Percentiles rank a stretch among this genome's conserved stretches.
Conservation (phyloP, 257 asterid genomes). For the Ehretia macrophylla region DNA sequence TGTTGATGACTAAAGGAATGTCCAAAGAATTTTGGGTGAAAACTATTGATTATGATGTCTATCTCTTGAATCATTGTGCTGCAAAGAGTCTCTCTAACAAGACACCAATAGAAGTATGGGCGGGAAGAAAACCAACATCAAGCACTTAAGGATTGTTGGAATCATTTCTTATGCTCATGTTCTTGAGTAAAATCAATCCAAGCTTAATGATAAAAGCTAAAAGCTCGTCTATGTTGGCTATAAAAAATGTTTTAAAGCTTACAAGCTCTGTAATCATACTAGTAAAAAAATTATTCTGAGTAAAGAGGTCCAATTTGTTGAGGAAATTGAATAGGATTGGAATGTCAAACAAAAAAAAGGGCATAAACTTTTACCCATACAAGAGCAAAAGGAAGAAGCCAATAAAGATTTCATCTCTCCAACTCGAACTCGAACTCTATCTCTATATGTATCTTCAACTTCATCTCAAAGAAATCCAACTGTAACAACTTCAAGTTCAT, state of each 20-base stretch:
- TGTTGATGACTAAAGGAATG: too few relatives aligned
- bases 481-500: too few relatives aligned
- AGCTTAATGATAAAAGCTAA: not conserved
- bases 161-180: not conserved
- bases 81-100: not conserved
- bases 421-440: not conserved
- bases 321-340: not conserved
- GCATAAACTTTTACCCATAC: not conserved
- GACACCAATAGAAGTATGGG: conserved; percentile 2
- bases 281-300: not conserved
- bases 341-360: not conserved
- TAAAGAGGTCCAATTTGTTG: not conserved
- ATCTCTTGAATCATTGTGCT: not conserved
- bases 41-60: too few relatives aligned
- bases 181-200: not conserved
- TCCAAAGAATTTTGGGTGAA: too few relatives aligned
- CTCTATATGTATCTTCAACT: not conserved
- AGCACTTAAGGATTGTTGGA: not conserved
- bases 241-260: not conserved
- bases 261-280: not conserved
- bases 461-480: too few relatives aligned
- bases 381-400: not conserved
- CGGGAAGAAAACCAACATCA: not conserved
- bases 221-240: conserved; percentile 3
- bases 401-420: too few relatives aligned